phyloP scores from a whole-genome alignment of 768 basidiomycete species.

The Mycena sanguinolenta region DNA sequence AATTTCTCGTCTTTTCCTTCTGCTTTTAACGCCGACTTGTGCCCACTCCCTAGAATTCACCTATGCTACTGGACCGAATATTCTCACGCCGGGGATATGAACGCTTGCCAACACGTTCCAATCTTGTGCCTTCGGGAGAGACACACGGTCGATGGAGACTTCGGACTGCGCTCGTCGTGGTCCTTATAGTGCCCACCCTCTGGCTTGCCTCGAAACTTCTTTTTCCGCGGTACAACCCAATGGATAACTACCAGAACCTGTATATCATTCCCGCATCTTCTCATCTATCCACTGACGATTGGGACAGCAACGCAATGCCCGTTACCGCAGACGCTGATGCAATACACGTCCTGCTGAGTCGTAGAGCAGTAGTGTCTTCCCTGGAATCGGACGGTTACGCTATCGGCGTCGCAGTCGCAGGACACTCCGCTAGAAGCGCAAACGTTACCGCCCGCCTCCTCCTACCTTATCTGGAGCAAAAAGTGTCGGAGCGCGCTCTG shows the following conservation, averaged over 20 bases:
- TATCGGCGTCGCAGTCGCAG: constrained; percentile 46
- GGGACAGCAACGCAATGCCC: neutral
- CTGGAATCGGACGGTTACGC: constrained; percentile 49
- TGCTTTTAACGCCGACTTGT: no score
- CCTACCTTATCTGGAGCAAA: constrained; percentile 46
- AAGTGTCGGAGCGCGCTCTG: constrained; percentile 45
- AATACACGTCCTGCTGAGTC: neutral
- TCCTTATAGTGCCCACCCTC: neutral
- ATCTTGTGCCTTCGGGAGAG: neutral
- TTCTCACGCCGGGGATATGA: neutral
- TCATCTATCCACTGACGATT: neutral
- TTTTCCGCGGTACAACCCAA: neutral
- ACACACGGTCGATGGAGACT: neutral
- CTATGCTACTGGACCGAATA: neutral
- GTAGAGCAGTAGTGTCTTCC: constrained; percentile 45
- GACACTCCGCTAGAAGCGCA: constrained; percentile 43
- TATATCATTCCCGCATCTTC: neutral
- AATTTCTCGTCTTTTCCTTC: no score
- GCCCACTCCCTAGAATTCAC: no score
- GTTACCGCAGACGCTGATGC: neutral
- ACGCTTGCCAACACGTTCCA: neutral
- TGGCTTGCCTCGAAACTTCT: neutral
- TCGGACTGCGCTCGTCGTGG: neutral
- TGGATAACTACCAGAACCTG: neutral
- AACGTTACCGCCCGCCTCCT: constrained; percentile 46